These are phyloP conservation scores for Syzygium oleosum DNA, from an alignment of 345 rosid species.

Conservation along the genomic window DNA sequence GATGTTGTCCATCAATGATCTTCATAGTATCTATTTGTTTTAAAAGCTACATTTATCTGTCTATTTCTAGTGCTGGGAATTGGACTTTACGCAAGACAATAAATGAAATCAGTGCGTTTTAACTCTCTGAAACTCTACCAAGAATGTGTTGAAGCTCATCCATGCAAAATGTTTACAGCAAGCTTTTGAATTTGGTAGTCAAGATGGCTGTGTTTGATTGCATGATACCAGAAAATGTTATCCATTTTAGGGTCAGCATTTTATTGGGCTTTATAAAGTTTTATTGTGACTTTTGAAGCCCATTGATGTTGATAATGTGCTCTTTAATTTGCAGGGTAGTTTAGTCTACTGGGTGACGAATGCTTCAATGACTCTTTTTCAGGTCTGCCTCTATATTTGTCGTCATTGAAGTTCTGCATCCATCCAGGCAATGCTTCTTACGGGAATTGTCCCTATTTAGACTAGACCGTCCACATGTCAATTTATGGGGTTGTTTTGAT, in stretches of 20 bases:
- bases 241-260: neutral
- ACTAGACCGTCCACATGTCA: neutral
- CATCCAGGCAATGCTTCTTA: neutral
- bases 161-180: neutral
- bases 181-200: neutral
- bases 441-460: neutral
- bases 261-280: neutral
- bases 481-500: neutral
- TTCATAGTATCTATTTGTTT: neutral
- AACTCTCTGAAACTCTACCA: neutral
- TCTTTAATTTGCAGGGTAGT: conserved; percentile 52
- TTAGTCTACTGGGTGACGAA: conserved; percentile 87
- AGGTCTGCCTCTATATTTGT: conserved; percentile 37
- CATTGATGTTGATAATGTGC: neutral
- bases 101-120: neutral
- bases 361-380: conserved; percentile 55
- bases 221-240: neutral
- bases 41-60: neutral
- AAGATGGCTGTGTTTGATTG: neutral
- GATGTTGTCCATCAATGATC: neutral
- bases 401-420: neutral
- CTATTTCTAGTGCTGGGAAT: neutral
- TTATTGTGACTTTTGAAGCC: neutral
- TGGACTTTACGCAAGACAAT: neutral
- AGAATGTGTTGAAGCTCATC: neutral